These are phyloP conservation scores for Termitomyces sp. DNA, from an alignment of 768 basidiomycete species.

Conservation along the genomic window DNA sequence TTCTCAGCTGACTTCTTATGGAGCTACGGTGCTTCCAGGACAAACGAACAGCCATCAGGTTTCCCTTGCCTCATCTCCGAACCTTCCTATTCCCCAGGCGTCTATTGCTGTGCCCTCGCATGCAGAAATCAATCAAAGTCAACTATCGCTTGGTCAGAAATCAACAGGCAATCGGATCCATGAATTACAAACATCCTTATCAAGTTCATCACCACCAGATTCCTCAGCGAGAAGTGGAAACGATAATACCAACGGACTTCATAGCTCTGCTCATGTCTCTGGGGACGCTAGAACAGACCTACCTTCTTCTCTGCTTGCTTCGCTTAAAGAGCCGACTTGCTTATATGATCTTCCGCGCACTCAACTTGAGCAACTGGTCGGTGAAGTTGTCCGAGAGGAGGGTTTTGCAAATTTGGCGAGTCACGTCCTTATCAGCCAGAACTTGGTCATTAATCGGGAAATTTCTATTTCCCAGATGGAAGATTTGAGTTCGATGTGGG, in stretches of 20 bases:
- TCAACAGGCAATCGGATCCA: neutral
- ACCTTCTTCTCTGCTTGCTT: conserved; percentile 25
- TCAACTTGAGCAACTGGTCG: conserved; percentile 55
- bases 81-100: neutral
- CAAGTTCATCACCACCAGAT: conserved; percentile 12
- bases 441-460: neutral
- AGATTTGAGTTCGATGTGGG: conserved; percentile 51
- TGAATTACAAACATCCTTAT: conserved; percentile 1
- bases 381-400: conserved; percentile 66
- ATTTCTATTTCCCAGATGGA: conserved; percentile 48
- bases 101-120: conserved; percentile 7
- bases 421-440: neutral
- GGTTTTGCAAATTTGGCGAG: conserved; percentile 75
- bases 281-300: neutral
- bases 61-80: conserved; percentile 12
- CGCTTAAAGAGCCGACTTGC: conserved; percentile 40
- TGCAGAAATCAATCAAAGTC: conserved; percentile 2
- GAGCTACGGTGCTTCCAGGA: neutral
- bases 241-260: neutral
- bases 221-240: conserved; percentile 7
- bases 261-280: neutral
- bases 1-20: neutral
- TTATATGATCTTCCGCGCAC: conserved; percentile 52
- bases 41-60: neutral
- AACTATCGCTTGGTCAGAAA: neutral